Conservation (phyloP, 73 alveolate species). For the Tetrahymena thermophila region DNA sequence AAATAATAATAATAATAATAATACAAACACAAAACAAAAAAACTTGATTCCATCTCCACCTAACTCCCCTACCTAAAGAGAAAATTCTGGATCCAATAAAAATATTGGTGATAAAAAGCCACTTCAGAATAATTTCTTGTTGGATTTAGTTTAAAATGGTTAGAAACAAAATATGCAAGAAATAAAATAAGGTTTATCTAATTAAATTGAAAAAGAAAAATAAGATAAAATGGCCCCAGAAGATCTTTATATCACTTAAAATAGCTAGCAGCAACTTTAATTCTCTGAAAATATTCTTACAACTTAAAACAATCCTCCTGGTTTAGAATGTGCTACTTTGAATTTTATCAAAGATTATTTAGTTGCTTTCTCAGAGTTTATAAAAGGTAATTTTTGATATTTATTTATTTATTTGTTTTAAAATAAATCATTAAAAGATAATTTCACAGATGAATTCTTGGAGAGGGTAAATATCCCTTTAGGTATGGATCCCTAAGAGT, state of each 20-base stretch:
- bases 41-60: not conserved
- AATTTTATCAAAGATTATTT: constrained; percentile 28
- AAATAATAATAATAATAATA: not conserved
- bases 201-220: not conserved
- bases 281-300: not conserved
- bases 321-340: constrained; percentile 10
- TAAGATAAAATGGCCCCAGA: not conserved
- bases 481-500: constrained; percentile 25
- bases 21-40: not conserved
- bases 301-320: not conserved
- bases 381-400: constrained; percentile 1
- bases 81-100: not conserved
- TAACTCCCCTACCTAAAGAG: not conserved
- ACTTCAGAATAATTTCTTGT: not conserved
- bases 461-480: constrained; percentile 27
- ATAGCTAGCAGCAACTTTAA: not conserved
- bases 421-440: not conserved
- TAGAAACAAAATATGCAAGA: not conserved
- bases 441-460: not conserved
- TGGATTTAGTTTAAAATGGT: not conserved
- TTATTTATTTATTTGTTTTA: not conserved
- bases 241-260: not conserved
- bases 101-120: not conserved
- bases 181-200: not conserved
- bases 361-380: constrained; percentile 22